phyloP scores from a whole-genome alignment of 139 green algal genomes.

The Eudorina sp. region DNA sequence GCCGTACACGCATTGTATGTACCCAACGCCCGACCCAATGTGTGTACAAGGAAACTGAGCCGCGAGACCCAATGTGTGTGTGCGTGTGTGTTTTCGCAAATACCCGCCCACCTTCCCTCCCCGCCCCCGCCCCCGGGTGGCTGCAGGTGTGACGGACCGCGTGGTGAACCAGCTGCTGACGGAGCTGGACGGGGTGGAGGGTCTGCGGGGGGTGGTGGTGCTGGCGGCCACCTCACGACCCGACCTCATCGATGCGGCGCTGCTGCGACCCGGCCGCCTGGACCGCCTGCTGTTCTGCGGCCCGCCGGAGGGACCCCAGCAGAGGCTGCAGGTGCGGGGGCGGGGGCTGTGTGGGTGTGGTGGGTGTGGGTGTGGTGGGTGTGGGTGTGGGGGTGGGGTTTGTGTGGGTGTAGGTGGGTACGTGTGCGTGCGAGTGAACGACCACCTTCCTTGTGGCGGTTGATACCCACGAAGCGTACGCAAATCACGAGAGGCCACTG shows the following conservation, averaged over 20 bases:
- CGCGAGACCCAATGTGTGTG: too few species aligned
- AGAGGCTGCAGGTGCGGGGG: conserved; percentile 5
- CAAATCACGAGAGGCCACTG: too few species aligned
- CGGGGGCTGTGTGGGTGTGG: neutral
- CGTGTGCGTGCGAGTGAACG: neutral
- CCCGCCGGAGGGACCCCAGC: conserved; percentile 84
- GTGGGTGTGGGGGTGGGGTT: neutral
- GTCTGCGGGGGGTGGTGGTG: conserved; percentile 90
- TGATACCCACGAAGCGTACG: too few species aligned
- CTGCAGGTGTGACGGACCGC: conserved; percentile 87
- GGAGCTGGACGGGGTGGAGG: conserved; percentile 97
- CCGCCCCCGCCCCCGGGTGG: neutral
- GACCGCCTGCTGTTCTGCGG: conserved; percentile 99
- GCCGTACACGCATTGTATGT: too few species aligned
- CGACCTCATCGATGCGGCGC: conserved; percentile 99
- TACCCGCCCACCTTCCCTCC: too few species aligned
- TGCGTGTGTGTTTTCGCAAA: neutral
- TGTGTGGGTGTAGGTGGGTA: neutral
- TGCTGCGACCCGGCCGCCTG: conserved; percentile 97
- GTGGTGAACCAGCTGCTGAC: conserved; percentile 98
- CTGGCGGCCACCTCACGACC: conserved; percentile 94
- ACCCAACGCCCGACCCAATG: too few species aligned
- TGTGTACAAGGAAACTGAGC: too few species aligned
- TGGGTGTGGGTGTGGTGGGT: neutral
- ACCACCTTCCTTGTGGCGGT: too few species aligned